Conservation (phyloP, 768 basidiomycete genomes). For the Amanita pseudoporphyria region DNA sequence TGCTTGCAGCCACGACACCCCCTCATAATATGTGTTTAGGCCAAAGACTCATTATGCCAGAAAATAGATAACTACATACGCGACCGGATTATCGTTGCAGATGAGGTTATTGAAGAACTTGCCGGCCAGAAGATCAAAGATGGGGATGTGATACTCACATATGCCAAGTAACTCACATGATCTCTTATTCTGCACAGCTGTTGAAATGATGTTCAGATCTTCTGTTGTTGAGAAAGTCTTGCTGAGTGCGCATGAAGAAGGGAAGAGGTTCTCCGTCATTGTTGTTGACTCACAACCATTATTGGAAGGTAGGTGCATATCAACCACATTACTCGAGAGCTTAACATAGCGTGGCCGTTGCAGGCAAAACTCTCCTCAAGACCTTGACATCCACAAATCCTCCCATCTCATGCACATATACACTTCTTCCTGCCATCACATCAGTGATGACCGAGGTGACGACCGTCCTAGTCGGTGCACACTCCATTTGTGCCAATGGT, state of each 20-base stretch:
- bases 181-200: neutral
- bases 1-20: neutral
- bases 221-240: constrained; percentile 91
- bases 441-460: constrained; percentile 75
- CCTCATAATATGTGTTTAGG: constrained; percentile 35
- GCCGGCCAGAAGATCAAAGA: constrained; percentile 92
- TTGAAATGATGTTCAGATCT: constrained; percentile 42
- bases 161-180: constrained; percentile 50
- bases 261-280: constrained; percentile 80
- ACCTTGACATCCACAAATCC: constrained; percentile 49
- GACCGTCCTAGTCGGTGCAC: constrained; percentile 84
- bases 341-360: neutral
- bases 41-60: constrained; percentile 72
- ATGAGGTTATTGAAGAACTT: constrained; percentile 83
- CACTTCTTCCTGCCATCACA: constrained; percentile 79
- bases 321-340: neutral
- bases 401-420: constrained; percentile 81
- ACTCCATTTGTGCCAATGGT: constrained; percentile 92
- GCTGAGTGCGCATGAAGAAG: constrained; percentile 62
- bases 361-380: constrained; percentile 73
- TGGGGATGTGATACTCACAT: constrained; percentile 88
- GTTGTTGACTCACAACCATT: constrained; percentile 94
- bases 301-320: constrained; percentile 56
- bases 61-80: constrained; percentile 92
- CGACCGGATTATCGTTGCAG: constrained; percentile 89